Base-by-base conservation (phyloP, 495 filamentous ascomycete genomes). In the Hypoxylon rickii region DNA sequence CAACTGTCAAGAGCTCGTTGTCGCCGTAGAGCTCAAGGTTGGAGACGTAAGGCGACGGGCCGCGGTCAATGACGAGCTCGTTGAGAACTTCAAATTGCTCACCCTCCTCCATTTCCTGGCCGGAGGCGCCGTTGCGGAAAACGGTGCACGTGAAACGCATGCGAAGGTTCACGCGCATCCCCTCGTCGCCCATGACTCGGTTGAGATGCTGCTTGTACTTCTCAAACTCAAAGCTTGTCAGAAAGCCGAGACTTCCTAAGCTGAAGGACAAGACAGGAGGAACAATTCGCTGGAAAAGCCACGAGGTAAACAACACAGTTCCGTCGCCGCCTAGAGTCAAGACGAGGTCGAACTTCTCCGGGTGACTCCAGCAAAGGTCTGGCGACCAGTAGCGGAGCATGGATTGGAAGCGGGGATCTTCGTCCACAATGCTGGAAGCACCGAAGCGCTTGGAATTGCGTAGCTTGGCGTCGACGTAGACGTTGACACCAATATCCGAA, bases 91-190 rank as follows among this genome's bases (percentile, higher is more conserved):
- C 92, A 55, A 95, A 96, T 61, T 93, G 90, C 71, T 96, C 91
- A 18, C 83, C 83, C 63, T 89, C 86, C 55, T 87, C 82, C 50
- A 89, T 77, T 5, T 86, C 81, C 33, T 71, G 64, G 17, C 70
- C 75, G 0, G 44, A 48, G 1, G 69, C 61, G n/a, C 73, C 72
- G 39, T 77, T 68, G n/a, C 90, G 86, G 75, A 88, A 96, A 17
- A 96, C 89, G 5, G 92, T 96, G 72, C 93, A 96, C 26, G 93
- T 97, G 73, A 98, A 98, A 48, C 94, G 88, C 90, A 97, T 93
- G 57, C 94, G 90, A 62, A 98, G 76, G 66, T 94, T 96, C 44
- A 97, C 90, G 31, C 90, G 84, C 88, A 98, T 96, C 4, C 95
- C 94, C 0, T 87, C 83, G 44, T 93, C 89, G 41, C 89, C 90